Evolutionary conservation across 1,284 basidiomycete species (phyloP), one percentile per base, ranked within the genome.

Genomic region (Heterobasidion annosum): DNA sequence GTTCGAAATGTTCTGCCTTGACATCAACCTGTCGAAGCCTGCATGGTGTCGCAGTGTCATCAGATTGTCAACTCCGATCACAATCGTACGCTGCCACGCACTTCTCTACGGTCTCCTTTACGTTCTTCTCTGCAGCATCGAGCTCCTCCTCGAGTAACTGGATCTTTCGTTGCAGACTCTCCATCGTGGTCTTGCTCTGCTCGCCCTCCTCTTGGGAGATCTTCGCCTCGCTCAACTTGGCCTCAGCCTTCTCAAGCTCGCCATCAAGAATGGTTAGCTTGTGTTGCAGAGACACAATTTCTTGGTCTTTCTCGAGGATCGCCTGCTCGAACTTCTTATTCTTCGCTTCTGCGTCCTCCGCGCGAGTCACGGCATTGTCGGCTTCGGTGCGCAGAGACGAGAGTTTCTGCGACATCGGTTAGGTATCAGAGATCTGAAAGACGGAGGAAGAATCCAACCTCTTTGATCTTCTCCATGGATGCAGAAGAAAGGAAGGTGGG

Each of bases 1-100:
- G 84, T 74, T 98, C 96, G 71, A 94, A 97, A 77, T 98, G 93
- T 72, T 99, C 97, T 19, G 97, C 95, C 78, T 98, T 98, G 73
- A 99, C 90, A 69, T 99, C 97, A 56, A 96, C 93, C 70, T 98
- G 93, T 62, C 97, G 83, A 63, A 99, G 80, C 72, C 95, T 98
- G 65, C 33, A 56, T 46, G 42, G 51, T 15, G 13, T 51, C 12
- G 18, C 19, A 8, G 16, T 16, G 49, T 57, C 34, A 50, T n/a
- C 46, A 56, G 59, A 51, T 56, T 46, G 48, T 34, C 52, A 50
- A 37, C 12, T 40, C 25, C 18, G 32, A 53, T 83, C 81, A 67
- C 99, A 97, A 18, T 99, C 81, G 73, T 99, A 96, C 66, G 93
- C 91, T 73, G 99, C 97, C 37, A 19, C 45, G 12, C 45, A 49